These are phyloP conservation scores for Scleroderma citrinum DNA, from an alignment of 768 basidiomycete species.

Conservation along the genomic window DNA sequence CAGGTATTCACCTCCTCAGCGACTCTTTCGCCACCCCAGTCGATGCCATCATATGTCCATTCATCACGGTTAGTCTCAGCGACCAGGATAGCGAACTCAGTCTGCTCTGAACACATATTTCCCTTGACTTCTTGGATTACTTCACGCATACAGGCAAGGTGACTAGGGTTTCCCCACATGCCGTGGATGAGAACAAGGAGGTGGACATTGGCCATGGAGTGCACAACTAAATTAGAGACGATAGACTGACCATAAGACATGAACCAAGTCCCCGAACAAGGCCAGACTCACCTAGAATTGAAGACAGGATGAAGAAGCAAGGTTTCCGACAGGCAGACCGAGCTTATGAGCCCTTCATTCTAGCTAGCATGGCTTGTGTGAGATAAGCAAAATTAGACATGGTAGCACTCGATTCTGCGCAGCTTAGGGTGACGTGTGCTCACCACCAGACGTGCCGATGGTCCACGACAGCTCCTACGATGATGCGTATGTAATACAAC, in stretches of 20 bases:
- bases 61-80: slow-evolving; percentile 64
- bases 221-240: too few relatives aligned
- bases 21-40: slow-evolving; percentile 79
- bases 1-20: slow-evolving; percentile 60
- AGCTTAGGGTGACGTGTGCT: too few relatives aligned
- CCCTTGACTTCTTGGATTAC: slow-evolving; percentile 43
- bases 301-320: too few relatives aligned
- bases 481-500: too few relatives aligned
- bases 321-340: too few relatives aligned
- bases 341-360: not conserved
- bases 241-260: too few relatives aligned
- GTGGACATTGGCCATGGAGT: slow-evolving; percentile 22
- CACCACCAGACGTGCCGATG: too few relatives aligned
- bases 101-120: slow-evolving; percentile 21
- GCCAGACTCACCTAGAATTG: too few relatives aligned
- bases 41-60: slow-evolving; percentile 77
- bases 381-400: not conserved
- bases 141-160: slow-evolving; percentile 55
- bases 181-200: slow-evolving; percentile 47
- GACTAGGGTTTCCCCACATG: slow-evolving; percentile 77
- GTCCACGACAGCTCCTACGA: too few relatives aligned
- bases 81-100: slow-evolving; percentile 54
- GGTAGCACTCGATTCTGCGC: too few relatives aligned
- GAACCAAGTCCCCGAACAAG: too few relatives aligned
- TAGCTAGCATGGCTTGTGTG: too few relatives aligned